These are phyloP conservation scores for Bocquillonia castaneifolia DNA, from an alignment of 441 rosid species.

Conservation along the genomic window DNA sequence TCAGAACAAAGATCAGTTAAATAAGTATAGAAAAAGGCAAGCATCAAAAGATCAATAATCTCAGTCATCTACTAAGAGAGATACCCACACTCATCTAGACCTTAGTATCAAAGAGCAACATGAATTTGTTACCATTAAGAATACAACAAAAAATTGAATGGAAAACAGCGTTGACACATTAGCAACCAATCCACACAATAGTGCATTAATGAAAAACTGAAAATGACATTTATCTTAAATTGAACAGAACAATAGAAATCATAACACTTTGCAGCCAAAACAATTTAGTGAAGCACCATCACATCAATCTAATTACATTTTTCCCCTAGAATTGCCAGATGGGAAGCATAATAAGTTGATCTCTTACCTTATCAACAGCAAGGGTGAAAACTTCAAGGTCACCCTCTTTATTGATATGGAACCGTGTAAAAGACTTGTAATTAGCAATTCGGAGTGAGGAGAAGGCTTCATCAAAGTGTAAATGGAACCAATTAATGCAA, in stretches of 20 bases:
- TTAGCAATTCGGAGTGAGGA: slow-evolving; percentile 97
- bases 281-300: background rate
- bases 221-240: background rate
- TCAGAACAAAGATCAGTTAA: background rate
- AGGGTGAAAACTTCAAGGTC: slow-evolving; percentile 94
- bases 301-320: background rate
- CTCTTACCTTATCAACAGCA: slow-evolving; percentile 86
- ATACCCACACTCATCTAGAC: background rate
- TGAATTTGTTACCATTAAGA: background rate
- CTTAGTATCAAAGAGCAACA: background rate
- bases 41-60: background rate
- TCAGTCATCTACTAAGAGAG: background rate
- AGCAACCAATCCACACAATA: background rate
- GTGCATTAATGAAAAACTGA: background rate
- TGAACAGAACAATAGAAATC: background rate
- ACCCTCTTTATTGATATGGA: slow-evolving; percentile 62
- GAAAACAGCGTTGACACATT: background rate
- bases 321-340: background rate
- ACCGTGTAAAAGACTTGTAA: slow-evolving; percentile 90
- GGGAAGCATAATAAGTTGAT: background rate
- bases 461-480: slow-evolving; percentile 98
- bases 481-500: slow-evolving; percentile 94
- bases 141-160: background rate
- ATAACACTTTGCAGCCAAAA: background rate
- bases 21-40: background rate